phyloP scores from a whole-genome alignment of 441 rosid species.

The Metrosideros polymorpha region DNA sequence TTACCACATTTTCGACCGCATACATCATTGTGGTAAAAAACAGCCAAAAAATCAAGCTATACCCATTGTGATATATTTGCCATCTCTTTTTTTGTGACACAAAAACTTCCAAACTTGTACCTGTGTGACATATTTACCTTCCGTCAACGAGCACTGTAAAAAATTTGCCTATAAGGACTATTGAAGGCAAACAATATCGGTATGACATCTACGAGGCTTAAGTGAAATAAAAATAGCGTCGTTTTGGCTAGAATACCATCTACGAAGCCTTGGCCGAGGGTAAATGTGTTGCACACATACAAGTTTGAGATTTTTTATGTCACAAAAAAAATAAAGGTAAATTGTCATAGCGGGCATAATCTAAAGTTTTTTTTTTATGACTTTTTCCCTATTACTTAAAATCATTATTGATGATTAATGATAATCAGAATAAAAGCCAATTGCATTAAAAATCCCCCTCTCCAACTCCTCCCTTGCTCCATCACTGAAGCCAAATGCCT shows the following conservation, averaged over 20 bases:
- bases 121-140: neutral
- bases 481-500: neutral
- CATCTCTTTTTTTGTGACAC: neutral
- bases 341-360: neutral
- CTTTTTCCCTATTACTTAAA: neutral
- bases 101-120: neutral
- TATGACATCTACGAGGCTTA: neutral
- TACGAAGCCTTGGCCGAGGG: accelerated
- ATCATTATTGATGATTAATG: neutral
- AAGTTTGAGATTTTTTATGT: neutral
- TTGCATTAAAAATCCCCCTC: neutral
- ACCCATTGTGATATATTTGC: neutral
- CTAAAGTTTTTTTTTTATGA: neutral
- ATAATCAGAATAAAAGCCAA: neutral
- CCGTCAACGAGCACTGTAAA: neutral
- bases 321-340: neutral
- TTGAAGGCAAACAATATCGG: neutral
- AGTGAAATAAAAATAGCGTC: neutral
- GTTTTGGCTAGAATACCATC: neutral
- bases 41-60: neutral
- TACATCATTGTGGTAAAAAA: neutral
- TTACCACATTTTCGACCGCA: neutral
- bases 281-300: neutral
- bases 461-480: neutral
- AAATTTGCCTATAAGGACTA: accelerated